Base-by-base conservation (phyloP, 129 eudicot species). In the Calendula officinalis region DNA sequence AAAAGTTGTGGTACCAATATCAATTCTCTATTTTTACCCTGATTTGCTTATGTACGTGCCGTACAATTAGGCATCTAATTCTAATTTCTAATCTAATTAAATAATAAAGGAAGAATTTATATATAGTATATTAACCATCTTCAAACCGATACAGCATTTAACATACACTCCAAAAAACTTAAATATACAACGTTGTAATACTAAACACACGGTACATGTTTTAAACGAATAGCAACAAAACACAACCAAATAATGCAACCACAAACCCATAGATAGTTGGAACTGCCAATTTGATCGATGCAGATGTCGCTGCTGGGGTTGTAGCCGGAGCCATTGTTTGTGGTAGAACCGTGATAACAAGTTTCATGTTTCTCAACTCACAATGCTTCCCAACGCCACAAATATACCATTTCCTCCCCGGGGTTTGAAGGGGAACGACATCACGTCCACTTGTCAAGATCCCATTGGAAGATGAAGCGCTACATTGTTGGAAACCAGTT, bases 321-420 rank as follows among this genome's bases (percentile, higher is more conserved):
- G 83, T 62, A 46, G 67, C 68, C 0, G 79, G 75, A 56, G 54
- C 54, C 53, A 15, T 38, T 3, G 43, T 42, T 49, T 72, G 67
- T 42, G 80, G 78, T 38, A 56, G 36, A 66, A 75, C 85, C 4
- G 61, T 62, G 57, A 80, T 80, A 7, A 60, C 60, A 9, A 80
- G 72, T 53, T 80, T 80, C 78, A 71, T 72, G 45, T 64, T 76
- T 55, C 55, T 62, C 1, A 41, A 27, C 32, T 60, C 75, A 6
- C 85, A 80, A 37, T 80, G 85, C 34, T 70, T 61, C 8, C 66
- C 71, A 8, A 75, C 70, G 7, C 83, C 78, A 51, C 88, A 82
- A 36, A 82, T 82, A 65, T 78, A 82, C 88, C 88, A 82, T 67
- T 82, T 82, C 32, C 69, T 38, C 16, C 88, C 87, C 0, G 88